A percentile compares a stretch with the other conserved stretches of the same genome.
Evolutionary conservation across 164 flowering plant genomes (phyloP).

Genomic region (Vitis rotundifolia): DNA sequence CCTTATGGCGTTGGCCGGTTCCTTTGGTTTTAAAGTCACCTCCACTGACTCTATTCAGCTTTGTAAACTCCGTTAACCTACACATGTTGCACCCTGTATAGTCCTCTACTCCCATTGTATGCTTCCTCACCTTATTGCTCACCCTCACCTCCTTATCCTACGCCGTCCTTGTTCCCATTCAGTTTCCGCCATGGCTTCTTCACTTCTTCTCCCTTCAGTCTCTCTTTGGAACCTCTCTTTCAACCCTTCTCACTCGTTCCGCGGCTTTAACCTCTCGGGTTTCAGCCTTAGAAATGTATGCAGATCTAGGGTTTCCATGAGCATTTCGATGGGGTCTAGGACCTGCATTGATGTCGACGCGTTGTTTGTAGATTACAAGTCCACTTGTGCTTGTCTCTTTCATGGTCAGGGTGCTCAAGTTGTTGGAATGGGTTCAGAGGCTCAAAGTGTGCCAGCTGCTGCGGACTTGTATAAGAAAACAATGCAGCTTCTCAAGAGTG

Average conservation of each 20-base stretch:
- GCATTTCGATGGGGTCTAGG: constrained; percentile 63
- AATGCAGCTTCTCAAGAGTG: no score
- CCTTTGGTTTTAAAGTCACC: constrained; percentile 11
- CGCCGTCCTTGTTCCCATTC: constrained; percentile 3
- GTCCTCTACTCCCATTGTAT: constrained; percentile 1
- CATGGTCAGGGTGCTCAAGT: constrained; percentile 99
- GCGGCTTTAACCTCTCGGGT: constrained; percentile 21
- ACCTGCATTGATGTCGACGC: constrained; percentile 61
- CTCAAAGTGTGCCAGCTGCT: constrained; percentile 84
- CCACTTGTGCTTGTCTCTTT: constrained; percentile 75
- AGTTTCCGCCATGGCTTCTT: constrained; percentile 36
- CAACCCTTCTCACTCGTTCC: constrained; percentile 18
- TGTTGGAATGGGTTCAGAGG: constrained; percentile 94
- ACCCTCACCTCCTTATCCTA: constrained; percentile 10
- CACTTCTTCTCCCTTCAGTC: constrained; percentile 43
- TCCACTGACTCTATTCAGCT: constrained; percentile 15
- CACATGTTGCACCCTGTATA: constrained; percentile 1
- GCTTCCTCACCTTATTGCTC: constrained; percentile 7
- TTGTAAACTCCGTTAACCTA: constrained; percentile 36
- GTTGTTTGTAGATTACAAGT: constrained; percentile 75
- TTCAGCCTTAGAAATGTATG: constrained; percentile 27
- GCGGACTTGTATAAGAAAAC: constrained; percentile 83
- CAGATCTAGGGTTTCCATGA: constrained; percentile 72
- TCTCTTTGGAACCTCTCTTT: constrained; percentile 32
- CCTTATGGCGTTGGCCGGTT: not conserved